These are phyloP conservation scores for Stentor roeselii DNA, from an alignment of 73 alveolate species.

Conservation along the genomic window DNA sequence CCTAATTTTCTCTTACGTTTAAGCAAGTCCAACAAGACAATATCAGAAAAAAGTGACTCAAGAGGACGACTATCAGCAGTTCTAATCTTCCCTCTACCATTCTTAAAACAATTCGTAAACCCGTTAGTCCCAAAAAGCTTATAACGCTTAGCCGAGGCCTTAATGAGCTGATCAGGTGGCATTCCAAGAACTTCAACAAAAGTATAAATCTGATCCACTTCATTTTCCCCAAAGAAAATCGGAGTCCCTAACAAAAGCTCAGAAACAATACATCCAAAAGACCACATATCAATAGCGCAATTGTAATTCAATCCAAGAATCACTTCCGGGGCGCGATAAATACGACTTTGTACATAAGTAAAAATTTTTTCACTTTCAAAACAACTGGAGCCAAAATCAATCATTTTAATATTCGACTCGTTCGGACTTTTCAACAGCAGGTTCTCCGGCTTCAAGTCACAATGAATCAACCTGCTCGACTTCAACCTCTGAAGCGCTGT, in stretches of 20 bases:
- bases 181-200: no score
- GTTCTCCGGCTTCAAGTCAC: slow-evolving; percentile 16
- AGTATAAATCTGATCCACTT: no score
- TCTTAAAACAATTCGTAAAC: no score
- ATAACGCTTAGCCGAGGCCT: no score
- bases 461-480: neutral
- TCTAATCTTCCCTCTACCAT: no score
- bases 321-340: neutral
- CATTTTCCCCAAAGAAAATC: neutral
- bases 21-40: no score
- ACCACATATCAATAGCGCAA: slow-evolving; percentile 4
- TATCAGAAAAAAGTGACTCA: no score
- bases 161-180: no score
- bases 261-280: neutral
- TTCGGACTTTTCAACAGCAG: neutral
- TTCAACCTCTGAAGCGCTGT: neutral
- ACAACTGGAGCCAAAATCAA: neutral
- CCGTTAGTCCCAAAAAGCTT: no score
- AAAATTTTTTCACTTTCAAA: neutral
- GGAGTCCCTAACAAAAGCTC: neutral
- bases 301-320: neutral
- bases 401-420: neutral
- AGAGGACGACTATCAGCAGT: no score
- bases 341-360: neutral
- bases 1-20: no score